A percentile compares a stretch with the other conserved stretches of the same genome.
Evolutionary conservation across 2,329 filamentous ascomycete genomes (phyloP).

Genomic region (Paracamarosporium sp.): DNA sequence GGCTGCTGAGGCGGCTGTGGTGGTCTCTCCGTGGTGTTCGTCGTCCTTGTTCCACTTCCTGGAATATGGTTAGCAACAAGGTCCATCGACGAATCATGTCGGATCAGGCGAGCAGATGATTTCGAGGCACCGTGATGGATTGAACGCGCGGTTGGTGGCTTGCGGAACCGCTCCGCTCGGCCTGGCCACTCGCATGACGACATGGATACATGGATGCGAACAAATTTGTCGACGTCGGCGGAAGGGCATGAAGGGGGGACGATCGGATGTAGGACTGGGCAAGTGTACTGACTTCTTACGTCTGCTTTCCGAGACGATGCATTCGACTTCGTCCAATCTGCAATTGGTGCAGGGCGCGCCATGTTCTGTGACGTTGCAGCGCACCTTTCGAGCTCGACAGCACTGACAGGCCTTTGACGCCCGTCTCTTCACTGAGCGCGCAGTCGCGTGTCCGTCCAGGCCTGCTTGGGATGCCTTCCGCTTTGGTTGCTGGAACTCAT

Average conservation of each 20-base stretch:
- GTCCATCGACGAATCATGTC: conserved; percentile 4
- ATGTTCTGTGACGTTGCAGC: conserved; percentile 90
- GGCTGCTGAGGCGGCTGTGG: neutral
- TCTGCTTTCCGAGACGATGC: conserved; percentile 73
- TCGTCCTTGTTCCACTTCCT: conserved; percentile 54
- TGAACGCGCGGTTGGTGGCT: conserved; percentile 26
- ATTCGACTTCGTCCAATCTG: conserved; percentile 79
- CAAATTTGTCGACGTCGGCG: conserved; percentile 15
- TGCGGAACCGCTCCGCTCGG: conserved; percentile 20
- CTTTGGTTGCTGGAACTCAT: conserved; percentile 55
- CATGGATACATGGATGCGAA: conserved; percentile 22
- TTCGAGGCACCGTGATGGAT: conserved; percentile 19
- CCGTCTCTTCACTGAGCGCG: conserved; percentile 75
- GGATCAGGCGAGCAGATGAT: neutral
- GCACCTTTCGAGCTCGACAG: conserved; percentile 87
- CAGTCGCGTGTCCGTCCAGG: conserved; percentile 55
- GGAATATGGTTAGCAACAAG: conserved; percentile 27
- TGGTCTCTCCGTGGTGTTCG: conserved; percentile 36
- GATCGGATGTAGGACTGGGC: conserved; percentile 30
- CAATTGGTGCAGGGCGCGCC: conserved; percentile 88
- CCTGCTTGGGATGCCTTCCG: conserved; percentile 65
- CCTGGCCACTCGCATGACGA: conserved; percentile 30
- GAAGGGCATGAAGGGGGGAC: conserved; percentile 19
- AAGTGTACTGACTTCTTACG: conserved; percentile 75
- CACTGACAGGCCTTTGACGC: conserved; percentile 92